These are phyloP conservation scores for Penicillium sp. DNA, from an alignment of 2,329 filamentous ascomycete genomes.

Conservation along the genomic window DNA sequence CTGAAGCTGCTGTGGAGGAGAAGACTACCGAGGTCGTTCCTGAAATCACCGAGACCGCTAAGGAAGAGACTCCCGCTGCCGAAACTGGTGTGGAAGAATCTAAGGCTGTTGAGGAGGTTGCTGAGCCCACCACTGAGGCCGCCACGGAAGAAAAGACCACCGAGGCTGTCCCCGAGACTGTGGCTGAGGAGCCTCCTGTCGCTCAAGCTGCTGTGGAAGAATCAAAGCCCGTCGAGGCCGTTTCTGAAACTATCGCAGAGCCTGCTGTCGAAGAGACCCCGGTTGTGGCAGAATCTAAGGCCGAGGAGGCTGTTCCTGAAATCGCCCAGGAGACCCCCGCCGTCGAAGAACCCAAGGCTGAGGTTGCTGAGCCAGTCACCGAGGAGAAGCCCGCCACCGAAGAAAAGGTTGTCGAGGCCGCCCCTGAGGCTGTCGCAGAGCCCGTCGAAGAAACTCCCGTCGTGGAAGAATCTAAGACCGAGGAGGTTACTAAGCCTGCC, in stretches of 20 bases:
- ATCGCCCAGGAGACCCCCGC: neutral
- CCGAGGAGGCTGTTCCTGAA: neutral
- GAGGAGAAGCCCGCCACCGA: conserved; percentile 7
- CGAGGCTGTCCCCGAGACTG: conserved; percentile 3
- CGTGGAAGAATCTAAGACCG: neutral
- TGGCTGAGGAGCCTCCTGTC: conserved; percentile 4
- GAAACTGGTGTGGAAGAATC: conserved; percentile 9
- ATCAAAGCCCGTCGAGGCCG: neutral
- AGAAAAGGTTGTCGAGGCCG: conserved; percentile 3
- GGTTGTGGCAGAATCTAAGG: neutral
- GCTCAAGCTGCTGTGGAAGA: neutral
- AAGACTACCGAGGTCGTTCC: neutral
- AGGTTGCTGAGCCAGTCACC: neutral
- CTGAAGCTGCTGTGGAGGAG: conserved; percentile 6
- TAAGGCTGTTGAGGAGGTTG: neutral
- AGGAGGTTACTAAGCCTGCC: neutral
- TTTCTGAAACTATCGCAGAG: conserved; percentile 3
- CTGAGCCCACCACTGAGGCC: neutral
- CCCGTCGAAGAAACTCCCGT: conserved; percentile 2
- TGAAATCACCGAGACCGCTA: neutral
- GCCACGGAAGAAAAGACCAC: neutral
- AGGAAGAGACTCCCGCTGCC: conserved; percentile 7
- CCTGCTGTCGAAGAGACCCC: neutral
- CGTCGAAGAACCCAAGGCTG: neutral
- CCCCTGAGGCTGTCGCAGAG: neutral